Evolutionary conservation across 2,329 filamentous ascomycete genomes (phyloP).

Genomic region (Didymella segeticola): DNA sequence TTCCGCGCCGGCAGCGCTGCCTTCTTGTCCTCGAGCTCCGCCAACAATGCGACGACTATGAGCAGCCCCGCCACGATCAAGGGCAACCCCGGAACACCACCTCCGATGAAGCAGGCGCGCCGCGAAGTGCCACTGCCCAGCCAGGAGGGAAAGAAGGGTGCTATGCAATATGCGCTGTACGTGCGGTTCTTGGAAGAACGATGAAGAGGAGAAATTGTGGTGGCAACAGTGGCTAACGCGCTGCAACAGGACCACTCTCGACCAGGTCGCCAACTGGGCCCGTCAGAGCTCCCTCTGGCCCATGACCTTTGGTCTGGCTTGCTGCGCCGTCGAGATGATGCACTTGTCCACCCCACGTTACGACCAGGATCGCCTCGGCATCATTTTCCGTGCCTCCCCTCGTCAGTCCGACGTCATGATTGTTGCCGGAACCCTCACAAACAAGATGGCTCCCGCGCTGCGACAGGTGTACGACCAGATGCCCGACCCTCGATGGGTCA

Average conservation of each 20-base stretch:
- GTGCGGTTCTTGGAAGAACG: constrained; percentile 46
- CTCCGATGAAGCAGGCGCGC: constrained; percentile 64
- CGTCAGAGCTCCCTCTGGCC: constrained; percentile 90
- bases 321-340: constrained; percentile 95
- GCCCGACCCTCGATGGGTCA: constrained; percentile 88
- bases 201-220: not conserved
- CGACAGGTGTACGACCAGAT: constrained; percentile 95
- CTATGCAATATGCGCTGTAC: constrained; percentile 86
- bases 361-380: constrained; percentile 87
- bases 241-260: constrained; percentile 72
- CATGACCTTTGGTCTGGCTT: constrained; percentile 88
- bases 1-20: constrained; percentile 67
- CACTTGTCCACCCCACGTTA: constrained; percentile 89
- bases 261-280: constrained; percentile 85
- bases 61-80: constrained; percentile 60
- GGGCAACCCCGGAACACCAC: constrained; percentile 61
- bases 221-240: constrained; percentile 22
- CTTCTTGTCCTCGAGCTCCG: constrained; percentile 69
- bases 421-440: constrained; percentile 88
- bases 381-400: constrained; percentile 89
- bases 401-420: constrained; percentile 95
- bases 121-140: constrained; percentile 76
- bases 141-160: constrained; percentile 80
- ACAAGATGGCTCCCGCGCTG: constrained; percentile 94
- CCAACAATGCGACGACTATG: constrained; percentile 67